Base-by-base conservation (phyloP, 768 basidiomycete species). In the Leccinum ochraceum region DNA sequence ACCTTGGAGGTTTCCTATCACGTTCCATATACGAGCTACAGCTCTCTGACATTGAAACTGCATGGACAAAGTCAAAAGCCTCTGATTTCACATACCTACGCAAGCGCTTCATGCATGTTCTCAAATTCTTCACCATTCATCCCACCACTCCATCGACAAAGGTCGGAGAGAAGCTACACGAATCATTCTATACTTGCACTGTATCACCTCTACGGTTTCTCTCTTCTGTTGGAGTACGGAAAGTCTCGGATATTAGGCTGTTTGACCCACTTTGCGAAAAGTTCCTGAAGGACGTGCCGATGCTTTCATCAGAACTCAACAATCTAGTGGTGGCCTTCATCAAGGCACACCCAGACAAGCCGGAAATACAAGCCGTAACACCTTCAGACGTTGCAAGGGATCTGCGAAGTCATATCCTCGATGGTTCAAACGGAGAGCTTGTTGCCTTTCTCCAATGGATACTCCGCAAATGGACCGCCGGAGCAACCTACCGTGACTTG, bases 101-200 rank as follows among this genome's bases (percentile, higher is more conserved):
- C 16, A 14, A 5, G 44, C 55, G 44, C 11, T 56, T 56, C 30
- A 24, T 56, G 10, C 54, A 61, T 14, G 20, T 64, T 6, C 63
- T 64, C 37, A 53, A 58, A 50, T 64, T 64, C 57, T 64, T 64
- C 39, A 34, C 57, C 2, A 59, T 64, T 17, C 16, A 50, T n/a
- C 36, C 48, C 26, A 61, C 63, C 50, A 94, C 94, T 0, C 95
- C 95, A 1, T 92, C 44, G 5, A 1, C 7, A 1, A 83, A 89
- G 42, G 91, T 97, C 24, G 86, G 90, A 0, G 75, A 73, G 13
- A 72, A 83, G n/a, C 81, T 95, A 56, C 87, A 91, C 68, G 74
- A 79, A 1, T 85, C 89, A 1, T 97, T 97, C 76, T 97, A 94
- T 71, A 71, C 78, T 0, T 90, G 88, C 63, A 78, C 80, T 14